Base-by-base conservation (phyloP, 1,139 yeast species). In the Hyphopichia burtonii region DNA sequence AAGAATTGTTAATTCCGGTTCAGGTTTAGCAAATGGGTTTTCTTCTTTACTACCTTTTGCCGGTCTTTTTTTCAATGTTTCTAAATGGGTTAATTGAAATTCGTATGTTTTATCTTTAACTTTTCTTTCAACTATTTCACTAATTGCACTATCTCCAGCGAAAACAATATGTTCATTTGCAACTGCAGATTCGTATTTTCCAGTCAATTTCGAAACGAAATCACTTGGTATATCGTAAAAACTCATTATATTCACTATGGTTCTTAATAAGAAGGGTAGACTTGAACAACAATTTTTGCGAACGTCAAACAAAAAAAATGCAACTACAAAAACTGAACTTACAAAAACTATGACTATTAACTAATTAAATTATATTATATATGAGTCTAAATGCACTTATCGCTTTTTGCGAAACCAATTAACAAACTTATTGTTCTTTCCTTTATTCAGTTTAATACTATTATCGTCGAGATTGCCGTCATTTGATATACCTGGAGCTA, bases 11-110 rank as follows among this genome's bases (percentile, higher is more conserved):
- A 91, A 67, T 48, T 80, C 84, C 4, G 88, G 86, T 50, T 87
- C 96, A 0, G 96, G 94, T 14, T 80, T 77, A 39, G 77, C 76
- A 66, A 93, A 93, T 1, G 98, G 98, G 55, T 89, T 82, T 40
- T 61, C 55, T 16, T 67, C 66, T 7, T 57, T 47, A 41, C 64
- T 52, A 22, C 74, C 69, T 36, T 61, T 53, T 39, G 78, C 81
- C 12, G 93, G 90, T 54, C 87, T 80, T 46, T 74, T 68, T 44
- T 69, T 70, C 44, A 86, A 67, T 9, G 82, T 64, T 33, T 60
- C 53, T 33, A 71, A 55, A 20, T 63, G 53, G 1, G 75, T 68
- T 25, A 65, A 53, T 44, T 68, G 71, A 41, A 61, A 56, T 8
- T 56, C 52, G 18, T 60, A 40, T 4, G 52, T 45, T 15, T 61